Evolutionary conservation across 495 filamentous ascomycete species (phyloP).

Genomic region (Podospora australis): DNA sequence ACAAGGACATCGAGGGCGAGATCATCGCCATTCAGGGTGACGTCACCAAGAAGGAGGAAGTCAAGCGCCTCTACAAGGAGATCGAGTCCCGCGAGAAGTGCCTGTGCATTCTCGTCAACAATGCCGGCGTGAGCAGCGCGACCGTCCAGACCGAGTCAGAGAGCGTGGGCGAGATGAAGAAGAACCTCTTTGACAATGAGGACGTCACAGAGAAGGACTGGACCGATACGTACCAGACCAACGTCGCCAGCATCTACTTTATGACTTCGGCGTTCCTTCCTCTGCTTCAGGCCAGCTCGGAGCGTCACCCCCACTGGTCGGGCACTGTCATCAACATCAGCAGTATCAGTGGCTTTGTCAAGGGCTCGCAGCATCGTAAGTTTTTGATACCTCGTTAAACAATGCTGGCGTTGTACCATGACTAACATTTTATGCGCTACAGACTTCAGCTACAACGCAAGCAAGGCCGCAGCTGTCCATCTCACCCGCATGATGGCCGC

Average conservation of each 20-base stretch:
- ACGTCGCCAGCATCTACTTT: conserved; percentile 65
- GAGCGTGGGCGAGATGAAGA: conserved; percentile 41
- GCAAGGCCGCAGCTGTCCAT: conserved; percentile 70
- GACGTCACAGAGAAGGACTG: conserved; percentile 56
- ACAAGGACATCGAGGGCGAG: conserved; percentile 29
- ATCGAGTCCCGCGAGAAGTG: conserved; percentile 57
- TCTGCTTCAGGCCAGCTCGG: conserved; percentile 36
- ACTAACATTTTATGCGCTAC: neutral
- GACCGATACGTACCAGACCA: conserved; percentile 63
- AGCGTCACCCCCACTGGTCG: conserved; percentile 43
- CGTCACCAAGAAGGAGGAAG: conserved; percentile 68
- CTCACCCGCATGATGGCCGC: conserved; percentile 49
- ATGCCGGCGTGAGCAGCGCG: conserved; percentile 61
- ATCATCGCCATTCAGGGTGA: conserved; percentile 60
- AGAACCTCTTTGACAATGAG: conserved; percentile 39
- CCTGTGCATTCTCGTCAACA: conserved; percentile 73
- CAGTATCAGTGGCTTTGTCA: conserved; percentile 49
- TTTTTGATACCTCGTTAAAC: neutral
- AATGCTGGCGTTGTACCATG: neutral
- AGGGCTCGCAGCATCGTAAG: conserved; percentile 58
- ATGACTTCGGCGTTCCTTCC: conserved; percentile 39
- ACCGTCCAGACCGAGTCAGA: conserved; percentile 54
- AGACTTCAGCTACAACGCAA: conserved; percentile 62
- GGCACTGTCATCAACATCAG: conserved; percentile 56
- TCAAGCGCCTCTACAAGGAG: conserved; percentile 57